Percentiles rank a stretch among this genome's conserved stretches.
phyloP scores from a whole-genome alignment of 2,329 filamentous ascomycete genomes.

The Curvularia spicifera region DNA sequence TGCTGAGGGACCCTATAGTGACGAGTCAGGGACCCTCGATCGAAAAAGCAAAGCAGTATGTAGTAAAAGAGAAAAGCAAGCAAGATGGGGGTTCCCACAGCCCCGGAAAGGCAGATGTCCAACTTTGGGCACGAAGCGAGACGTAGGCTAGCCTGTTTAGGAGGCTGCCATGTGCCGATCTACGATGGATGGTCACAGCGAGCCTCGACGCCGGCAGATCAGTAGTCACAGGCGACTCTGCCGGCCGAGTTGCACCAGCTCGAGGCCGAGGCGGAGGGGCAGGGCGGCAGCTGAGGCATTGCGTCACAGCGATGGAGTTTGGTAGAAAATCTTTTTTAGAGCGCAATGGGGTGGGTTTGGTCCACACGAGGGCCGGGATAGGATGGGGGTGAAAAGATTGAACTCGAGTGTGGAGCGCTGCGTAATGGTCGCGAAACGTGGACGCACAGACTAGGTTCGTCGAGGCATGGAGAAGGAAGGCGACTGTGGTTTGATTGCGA shows the following conservation, averaged over 20 bases:
- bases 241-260: neutral
- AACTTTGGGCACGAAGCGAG: constrained; percentile 8
- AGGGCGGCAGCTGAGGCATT: neutral
- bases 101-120: neutral
- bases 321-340: neutral
- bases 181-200: constrained; percentile 5
- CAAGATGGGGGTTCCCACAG: neutral
- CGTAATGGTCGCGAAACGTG: constrained; percentile 14
- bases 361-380: neutral
- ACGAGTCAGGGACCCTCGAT: neutral
- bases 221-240: neutral
- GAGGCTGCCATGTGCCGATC: constrained; percentile 10
- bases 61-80: neutral
- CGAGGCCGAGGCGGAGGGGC: neutral
- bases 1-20: neutral
- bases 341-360: neutral
- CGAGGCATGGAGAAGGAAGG: neutral
- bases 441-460: constrained; percentile 10
- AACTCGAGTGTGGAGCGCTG: constrained; percentile 7
- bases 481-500: neutral
- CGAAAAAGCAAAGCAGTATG: neutral
- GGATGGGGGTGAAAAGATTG: constrained; percentile 4
- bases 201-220: constrained; percentile 2
- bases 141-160: neutral
- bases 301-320: neutral